phyloP scores from a whole-genome alignment of 169 alveolate genomes.

The Plasmodium gonderi region DNA sequence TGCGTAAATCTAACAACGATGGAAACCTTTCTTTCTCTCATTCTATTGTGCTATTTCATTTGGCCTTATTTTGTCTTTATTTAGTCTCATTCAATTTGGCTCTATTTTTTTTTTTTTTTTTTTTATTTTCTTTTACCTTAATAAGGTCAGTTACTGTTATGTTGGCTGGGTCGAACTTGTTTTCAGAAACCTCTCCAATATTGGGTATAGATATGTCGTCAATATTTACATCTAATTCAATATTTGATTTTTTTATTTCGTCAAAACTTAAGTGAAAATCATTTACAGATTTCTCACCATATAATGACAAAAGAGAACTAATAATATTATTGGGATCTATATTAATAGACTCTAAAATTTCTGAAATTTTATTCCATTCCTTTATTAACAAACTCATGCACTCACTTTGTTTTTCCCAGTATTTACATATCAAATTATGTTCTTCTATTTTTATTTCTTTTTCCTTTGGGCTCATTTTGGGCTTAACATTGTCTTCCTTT shows the following conservation, averaged over 20 bases:
- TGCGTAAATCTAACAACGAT: not conserved
- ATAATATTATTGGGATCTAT: conserved; percentile 63
- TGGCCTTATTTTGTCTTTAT: not conserved
- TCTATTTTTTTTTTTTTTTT: not conserved
- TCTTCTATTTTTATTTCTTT: conserved; percentile 72
- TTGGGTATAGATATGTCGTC: conserved; percentile 50
- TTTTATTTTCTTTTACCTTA: conserved; percentile 34
- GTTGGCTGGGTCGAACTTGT: conserved; percentile 56
- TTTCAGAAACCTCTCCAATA: conserved; percentile 12
- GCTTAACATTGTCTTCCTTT: conserved; percentile 22
- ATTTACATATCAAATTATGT: conserved; percentile 52
- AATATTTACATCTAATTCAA: conserved; percentile 53
- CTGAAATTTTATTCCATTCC: conserved; percentile 70
- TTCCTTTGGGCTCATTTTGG: conserved; percentile 62
- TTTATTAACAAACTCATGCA: conserved; percentile 70
- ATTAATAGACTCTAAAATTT: conserved; percentile 63
- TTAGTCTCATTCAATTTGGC: not conserved
- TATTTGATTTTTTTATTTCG: conserved; percentile 50
- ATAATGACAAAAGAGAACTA: conserved; percentile 52
- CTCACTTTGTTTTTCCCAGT: conserved; percentile 72
- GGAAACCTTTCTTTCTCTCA: too few species aligned
- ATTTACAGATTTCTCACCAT: conserved; percentile 60
- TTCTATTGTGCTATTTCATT: not conserved
- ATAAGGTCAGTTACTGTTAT: conserved; percentile 32
- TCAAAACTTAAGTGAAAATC: conserved; percentile 48